Evolutionary conservation across 768 basidiomycete genomes (phyloP), one percentile per base, ranked within the genome.

Genomic region (Kwoniella heveanensis): DNA sequence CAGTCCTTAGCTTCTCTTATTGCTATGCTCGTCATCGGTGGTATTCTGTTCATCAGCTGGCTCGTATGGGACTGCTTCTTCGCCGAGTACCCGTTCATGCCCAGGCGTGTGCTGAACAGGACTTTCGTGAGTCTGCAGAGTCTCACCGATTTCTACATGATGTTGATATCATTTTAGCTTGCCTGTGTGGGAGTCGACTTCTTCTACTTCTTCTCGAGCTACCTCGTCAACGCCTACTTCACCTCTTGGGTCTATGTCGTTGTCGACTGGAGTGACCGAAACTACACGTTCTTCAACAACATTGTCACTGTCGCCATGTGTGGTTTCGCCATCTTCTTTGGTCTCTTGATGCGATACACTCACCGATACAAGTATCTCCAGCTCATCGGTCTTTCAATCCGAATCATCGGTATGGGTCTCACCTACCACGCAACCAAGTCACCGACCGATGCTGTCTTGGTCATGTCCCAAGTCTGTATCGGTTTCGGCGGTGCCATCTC

Each of bases 11-110:
- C 62, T 36, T 64, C 62, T 0, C 48, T 65, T 21, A 65, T 65
- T 57, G 63, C 63, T 17, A 25, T 65, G 26, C 47, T 65, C n/a
- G 63, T 83, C 50, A 74, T 86, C 39, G 85, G 85, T 21, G 77
- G 74, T 5, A 48, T 85, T 10, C 64, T 83, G 26, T 72, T 85
- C 61, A 67, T 80, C 46, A 72, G 67, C 30, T 78, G 77, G 64
- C 60, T 57, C 21, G 26, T 73, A 22, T 82, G 78, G 77, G 81
- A 82, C 53, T 62, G 70, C 58, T 62, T 64, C 27, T 73, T 73
- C 59, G 80, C 81, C 19, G 67, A 69, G 54, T 69, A 74, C 59
- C 81, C 81, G 3, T 64, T 80, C 61, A 75, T 80, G 72, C 73
- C 81, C 21, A 56, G 63, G 26, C 76, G 80, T 37, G 72, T 81